A percentile compares a stretch with the other conserved stretches of the same genome.
Conservation (phyloP, 73 alveolate species). For the Blepharisma stoltei region DNA sequence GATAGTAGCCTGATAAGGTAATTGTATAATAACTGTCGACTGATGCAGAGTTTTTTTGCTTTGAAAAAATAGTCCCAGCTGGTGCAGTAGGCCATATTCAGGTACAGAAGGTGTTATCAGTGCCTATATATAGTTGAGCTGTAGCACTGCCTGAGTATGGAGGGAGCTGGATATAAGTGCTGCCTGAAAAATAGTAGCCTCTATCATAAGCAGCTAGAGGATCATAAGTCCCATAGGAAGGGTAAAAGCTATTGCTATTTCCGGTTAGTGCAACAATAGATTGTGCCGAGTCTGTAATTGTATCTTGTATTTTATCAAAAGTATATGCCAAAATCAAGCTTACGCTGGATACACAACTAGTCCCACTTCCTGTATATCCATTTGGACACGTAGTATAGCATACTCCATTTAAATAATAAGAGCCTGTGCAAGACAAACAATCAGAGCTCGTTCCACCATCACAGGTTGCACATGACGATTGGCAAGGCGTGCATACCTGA, state of each 20-base stretch:
- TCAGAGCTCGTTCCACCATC: neutral
- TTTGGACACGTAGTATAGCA: no score
- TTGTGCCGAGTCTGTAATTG: no score
- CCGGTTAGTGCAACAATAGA: neutral
- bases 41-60: neutral
- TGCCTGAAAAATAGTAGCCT: conserved; percentile 17
- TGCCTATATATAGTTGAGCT: neutral
- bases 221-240: neutral
- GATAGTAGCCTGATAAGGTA: neutral
- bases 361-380: no score
- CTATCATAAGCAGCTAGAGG: conserved; percentile 11
- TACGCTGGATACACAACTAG: no score
- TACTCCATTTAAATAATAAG: no score
- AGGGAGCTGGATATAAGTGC: conserved; percentile 13
- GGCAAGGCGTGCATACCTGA: neutral
- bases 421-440: no score
- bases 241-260: neutral
- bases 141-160: neutral
- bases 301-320: no score
- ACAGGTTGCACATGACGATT: neutral
- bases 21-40: neutral
- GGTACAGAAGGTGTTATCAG: neutral
- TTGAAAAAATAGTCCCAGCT: conserved; percentile 13
- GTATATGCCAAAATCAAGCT: no score
- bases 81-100: neutral